phyloP scores from a whole-genome alignment of 768 basidiomycete genomes.

The Tephrocybe sp. region DNA sequence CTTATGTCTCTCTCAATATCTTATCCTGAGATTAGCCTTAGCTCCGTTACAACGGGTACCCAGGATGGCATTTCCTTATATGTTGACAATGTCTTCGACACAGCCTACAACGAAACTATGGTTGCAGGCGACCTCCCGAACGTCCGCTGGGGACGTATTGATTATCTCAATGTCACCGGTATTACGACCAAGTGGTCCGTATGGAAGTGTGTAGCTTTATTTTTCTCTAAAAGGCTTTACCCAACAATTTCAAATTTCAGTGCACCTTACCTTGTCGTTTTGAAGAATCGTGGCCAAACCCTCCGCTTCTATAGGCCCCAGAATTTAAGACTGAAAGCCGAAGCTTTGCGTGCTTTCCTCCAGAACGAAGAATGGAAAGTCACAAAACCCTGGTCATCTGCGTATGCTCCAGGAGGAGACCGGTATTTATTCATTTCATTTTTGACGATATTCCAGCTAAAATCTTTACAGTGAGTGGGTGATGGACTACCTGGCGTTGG shows the following conservation, averaged over 20 bases:
- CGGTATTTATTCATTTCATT: conserved; percentile 38
- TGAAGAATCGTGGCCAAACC: conserved; percentile 67
- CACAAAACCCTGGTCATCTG: conserved; percentile 65
- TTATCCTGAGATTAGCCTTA: conserved; percentile 23
- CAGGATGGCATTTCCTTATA: conserved; percentile 66
- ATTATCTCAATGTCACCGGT: conserved; percentile 81
- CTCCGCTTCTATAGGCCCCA: conserved; percentile 79
- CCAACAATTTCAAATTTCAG: conserved; percentile 33
- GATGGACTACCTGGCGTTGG: conserved; percentile 55
- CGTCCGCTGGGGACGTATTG: conserved; percentile 81
- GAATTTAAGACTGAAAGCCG: conserved; percentile 56
- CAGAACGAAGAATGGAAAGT: conserved; percentile 58
- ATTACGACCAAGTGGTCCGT: conserved; percentile 85
- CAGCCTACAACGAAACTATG: conserved; percentile 62
- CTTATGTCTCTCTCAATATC: conserved; percentile 1
- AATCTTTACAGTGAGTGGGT: conserved; percentile 55
- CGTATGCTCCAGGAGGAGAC: conserved; percentile 74
- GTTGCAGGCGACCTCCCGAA: conserved; percentile 61
- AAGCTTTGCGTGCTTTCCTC: conserved; percentile 64
- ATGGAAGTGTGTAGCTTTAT: conserved; percentile 62
- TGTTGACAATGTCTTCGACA: conserved; percentile 73
- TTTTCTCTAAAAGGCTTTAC: neutral
- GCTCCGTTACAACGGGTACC: conserved; percentile 55
- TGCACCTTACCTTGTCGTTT: conserved; percentile 71
- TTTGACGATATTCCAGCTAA: neutral